Evolutionary conservation across 805 yeast species (phyloP), one percentile per base, ranked within the genome.

Genomic region (Limtongozyma cylindracea): DNA sequence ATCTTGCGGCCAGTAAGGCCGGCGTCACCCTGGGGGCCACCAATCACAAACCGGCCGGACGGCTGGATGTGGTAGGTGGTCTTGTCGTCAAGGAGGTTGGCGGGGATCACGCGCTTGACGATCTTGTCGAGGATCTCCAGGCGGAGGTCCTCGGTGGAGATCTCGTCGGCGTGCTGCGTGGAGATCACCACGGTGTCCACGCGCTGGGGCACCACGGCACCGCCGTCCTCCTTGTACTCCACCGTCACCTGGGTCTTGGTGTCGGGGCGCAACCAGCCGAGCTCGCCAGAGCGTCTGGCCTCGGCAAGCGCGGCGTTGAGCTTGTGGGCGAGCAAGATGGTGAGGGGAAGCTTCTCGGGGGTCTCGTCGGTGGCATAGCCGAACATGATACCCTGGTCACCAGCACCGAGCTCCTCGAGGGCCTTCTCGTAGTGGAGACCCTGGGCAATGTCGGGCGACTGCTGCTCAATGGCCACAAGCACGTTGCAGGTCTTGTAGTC

Each of bases 11-110:
- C 98, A 37, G 98, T 88, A 47, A 88, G 61, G 64, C 98, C 98
- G 35, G 98, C 98, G 51, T 88, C 98, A 68, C 98, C 98, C 59
- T 88, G 98, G 38, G 98, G 98, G 53, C 98, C 98, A 61, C 98
- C 98, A 47, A 88, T 88, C 43, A 88, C 94, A 68, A 88, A 88
- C 58, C 96, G 74, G 39, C 98, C 98, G 32, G 96, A 80, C 41
- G 98, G 98, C 59, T 88, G 98, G 47, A 88, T 80, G 69, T 84
- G 95, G 69, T 78, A 82, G 45, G 70, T 59, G 50, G 98, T 88
- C 56, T 74, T 77, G 45, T 71, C 94, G 48, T 88, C 96, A 45
- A 88, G 69, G 46, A 74, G 61, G 33, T 78, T 56, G 28, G 68
- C 70, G 42, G 98, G 94, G 35, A 82, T 77, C 36, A 88, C 94